Percentiles rank a stretch among this genome's conserved stretches.
These are phyloP conservation scores for Panaeolus papilionaceus DNA, from an alignment of 768 basidiomycete species.

Conservation along the genomic window DNA sequence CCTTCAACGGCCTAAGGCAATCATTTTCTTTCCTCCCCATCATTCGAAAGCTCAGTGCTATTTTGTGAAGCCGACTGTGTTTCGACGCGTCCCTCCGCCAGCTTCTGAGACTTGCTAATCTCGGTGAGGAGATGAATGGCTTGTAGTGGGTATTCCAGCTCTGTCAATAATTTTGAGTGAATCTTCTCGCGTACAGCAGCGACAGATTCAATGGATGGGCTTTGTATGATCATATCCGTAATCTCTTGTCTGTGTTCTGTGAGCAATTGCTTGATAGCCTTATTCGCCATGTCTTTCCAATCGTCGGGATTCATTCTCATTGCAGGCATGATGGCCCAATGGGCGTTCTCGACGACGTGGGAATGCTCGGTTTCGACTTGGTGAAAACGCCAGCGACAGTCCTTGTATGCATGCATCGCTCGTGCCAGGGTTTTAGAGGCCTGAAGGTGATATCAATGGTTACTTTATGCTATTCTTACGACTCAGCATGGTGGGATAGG, in stretches of 20 bases:
- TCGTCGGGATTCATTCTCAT: background rate
- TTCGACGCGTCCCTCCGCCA: background rate
- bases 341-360: background rate
- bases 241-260: background rate
- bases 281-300: background rate
- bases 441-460: background rate
- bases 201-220: background rate
- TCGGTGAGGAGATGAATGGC: background rate
- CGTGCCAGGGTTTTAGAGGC: background rate
- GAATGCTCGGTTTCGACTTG: background rate
- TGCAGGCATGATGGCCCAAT: background rate
- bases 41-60: background rate
- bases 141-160: background rate
- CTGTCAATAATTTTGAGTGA: background rate
- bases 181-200: background rate
- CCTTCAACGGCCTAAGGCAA: background rate
- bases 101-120: too few relatives aligned
- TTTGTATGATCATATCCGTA: background rate
- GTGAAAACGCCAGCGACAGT: background rate
- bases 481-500: background rate
- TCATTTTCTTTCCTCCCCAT: background rate
- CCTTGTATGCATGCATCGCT: background rate
- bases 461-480: background rate
- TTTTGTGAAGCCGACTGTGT: background rate
- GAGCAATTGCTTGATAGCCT: background rate